Evolutionary conservation across 352 stramenopile species (phyloP).

Genomic region (Phytophthora litchii): DNA sequence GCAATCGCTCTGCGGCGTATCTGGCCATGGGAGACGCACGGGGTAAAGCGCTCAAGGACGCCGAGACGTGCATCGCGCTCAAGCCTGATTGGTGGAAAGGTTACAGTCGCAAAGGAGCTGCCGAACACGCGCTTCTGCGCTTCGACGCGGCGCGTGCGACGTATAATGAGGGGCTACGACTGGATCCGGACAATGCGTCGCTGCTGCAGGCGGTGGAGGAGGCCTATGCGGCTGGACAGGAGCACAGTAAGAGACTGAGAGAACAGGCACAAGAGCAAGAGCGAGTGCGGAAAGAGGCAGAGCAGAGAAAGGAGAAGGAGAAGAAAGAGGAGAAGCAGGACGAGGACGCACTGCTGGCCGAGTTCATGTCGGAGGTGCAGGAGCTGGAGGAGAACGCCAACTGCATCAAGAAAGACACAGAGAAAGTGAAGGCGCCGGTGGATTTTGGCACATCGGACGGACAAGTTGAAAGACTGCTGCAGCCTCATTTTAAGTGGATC

Average conservation of each 20-base stretch:
- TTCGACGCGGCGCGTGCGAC: slow-evolving; percentile 77
- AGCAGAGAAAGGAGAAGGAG: slow-evolving; percentile 35
- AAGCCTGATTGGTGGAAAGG: slow-evolving; percentile 89
- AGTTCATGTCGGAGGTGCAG: slow-evolving; percentile 89
- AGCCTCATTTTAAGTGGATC: slow-evolving; percentile 85
- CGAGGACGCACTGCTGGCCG: slow-evolving; percentile 70
- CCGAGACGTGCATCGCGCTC: slow-evolving; percentile 77
- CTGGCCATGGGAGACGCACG: slow-evolving; percentile 81
- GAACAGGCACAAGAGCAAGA: slow-evolving; percentile 62
- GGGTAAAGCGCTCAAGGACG: slow-evolving; percentile 80
- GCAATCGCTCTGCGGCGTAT: slow-evolving; percentile 86
- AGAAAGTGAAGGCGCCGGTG: slow-evolving; percentile 58
- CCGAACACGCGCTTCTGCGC: slow-evolving; percentile 73
- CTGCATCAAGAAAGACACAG: slow-evolving; percentile 72
- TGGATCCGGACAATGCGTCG: slow-evolving; percentile 78
- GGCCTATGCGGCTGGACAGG: slow-evolving; percentile 71
- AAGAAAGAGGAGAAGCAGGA: slow-evolving; percentile 20
- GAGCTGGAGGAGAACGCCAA: slow-evolving; percentile 80
- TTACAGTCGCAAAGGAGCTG: slow-evolving; percentile 84
- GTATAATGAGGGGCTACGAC: slow-evolving; percentile 67
- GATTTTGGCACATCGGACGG: slow-evolving; percentile 75
- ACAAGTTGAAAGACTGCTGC: slow-evolving; percentile 67
- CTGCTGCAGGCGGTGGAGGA: slow-evolving; percentile 71
- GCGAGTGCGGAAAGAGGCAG: slow-evolving; percentile 38
- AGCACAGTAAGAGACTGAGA: slow-evolving; percentile 61